Base-by-base conservation (phyloP, 805 yeast species). In the Teunomyces cretensis region DNA sequence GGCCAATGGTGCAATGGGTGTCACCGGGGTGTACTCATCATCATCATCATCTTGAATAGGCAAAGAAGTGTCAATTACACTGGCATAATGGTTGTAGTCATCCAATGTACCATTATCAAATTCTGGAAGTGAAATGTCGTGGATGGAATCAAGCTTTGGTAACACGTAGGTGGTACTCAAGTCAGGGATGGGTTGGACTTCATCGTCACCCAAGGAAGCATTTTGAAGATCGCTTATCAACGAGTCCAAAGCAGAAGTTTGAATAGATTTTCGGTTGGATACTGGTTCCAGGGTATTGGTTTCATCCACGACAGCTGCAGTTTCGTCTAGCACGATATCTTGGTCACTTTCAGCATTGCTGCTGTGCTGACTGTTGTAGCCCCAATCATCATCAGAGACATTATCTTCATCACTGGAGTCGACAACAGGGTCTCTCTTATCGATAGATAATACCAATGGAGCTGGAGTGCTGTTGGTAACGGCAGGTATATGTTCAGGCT, bases 221-320 rank as follows among this genome's bases (percentile, higher is more conserved):
- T 56, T 58, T 40, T 60, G 58, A 22, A 71, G 53, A 46, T 71
- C 74, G 43, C 62, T 55, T 13, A 71, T 70, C n/a, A 71, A 52
- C 5, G 68, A 58, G 44, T 70, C 75, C 26, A 71, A 51, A 4
- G 68, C 66, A 31, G 59, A 67, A 3, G 67, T 61, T 28, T 56
- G 49, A 19, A 51, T 53, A 13, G 46, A 28, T 32, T 33, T 41
- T 41, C 48, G 38, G 6, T 15, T 30, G 36, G 39, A 17, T 12
- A 22, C 8, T 9, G 26, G 22, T 16, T 13, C 24, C 13, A 16
- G 36, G 24, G 24, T 16, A 16, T 33, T 16, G 36, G 14, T 19
- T 19, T 19, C 22, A 6, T 19, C 6, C 22, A 19, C 22, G 6
- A 6, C 22, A 4, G 22, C 22, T 6, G 22, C 16, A n/a, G 17